Base-by-base conservation (phyloP, 805 yeast genomes). In the Ogataea ramenticola region DNA sequence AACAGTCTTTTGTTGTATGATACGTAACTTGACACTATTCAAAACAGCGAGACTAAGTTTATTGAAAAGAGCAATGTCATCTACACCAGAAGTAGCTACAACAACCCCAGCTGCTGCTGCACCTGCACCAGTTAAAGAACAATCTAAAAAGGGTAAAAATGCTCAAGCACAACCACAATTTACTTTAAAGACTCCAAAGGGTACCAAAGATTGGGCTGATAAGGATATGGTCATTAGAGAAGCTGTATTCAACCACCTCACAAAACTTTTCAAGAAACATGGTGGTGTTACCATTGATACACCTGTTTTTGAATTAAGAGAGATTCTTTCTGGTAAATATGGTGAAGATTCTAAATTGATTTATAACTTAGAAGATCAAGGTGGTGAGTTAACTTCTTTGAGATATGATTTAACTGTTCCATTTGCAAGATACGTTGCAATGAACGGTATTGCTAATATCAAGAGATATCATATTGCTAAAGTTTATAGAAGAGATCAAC, bases 281-380 rank as follows among this genome's bases (percentile, higher is more conserved):
- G 99, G 99, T 49, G 99, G 95, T 66, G 96, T 89, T 30, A 91
- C 99, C 36, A 88, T 93, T 51, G 99, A 93, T 63, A 93, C 99
- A 2, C 99, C 99, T 7, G 99, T 93, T 4, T 93, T 93, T 56
- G 99, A 93, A 66, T 74, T 91, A 53, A 79, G 96, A 55, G 99
- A 93, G 65, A 93, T 93, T 54, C 75, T 93, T 46, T 81, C 97
- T 22, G 99, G 99, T 40, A 93, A 93, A 64, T 93, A 93, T 64
- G 99, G 99, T 62, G 99, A 93, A 68, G 99, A 93, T 64, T 90
- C 97, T 29, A 93, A 93, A 67, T 75, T 93, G 56, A 93, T 93
- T 58, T 93, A 93, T 67, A 91, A 93, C 65, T 75, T 93, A 59
- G 95, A 93, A 65, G 99, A 93, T 65, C 99, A 93, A 71, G 99